Base-by-base conservation (phyloP, 495 filamentous ascomycete genomes). In the Xylaria venustula region DNA sequence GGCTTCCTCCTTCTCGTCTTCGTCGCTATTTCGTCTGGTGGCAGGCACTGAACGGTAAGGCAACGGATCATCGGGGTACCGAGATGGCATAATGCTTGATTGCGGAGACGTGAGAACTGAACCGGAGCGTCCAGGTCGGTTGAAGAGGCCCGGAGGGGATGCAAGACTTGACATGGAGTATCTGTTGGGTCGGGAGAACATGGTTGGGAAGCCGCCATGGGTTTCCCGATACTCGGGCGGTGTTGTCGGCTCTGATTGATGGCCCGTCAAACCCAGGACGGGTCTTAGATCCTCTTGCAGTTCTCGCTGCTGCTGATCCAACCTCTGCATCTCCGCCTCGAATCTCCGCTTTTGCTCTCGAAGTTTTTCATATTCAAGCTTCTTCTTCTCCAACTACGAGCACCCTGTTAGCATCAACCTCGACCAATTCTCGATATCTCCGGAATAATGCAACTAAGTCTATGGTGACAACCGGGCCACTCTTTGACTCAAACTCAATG, bases 171-270 rank as follows among this genome's bases (percentile, higher is more conserved):
- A 90, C 22, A 85, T 88, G 17, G 91, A 94, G 76, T 92, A 93
- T 52, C 91, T 85, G 65, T 90, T 90, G 20, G 89, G 89, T 19
- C 90, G 85, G 37, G 89, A 86, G 60, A 90, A 87, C 45, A 87
- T 81, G 64, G 85, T 83, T 49, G 91, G 84, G 66, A 94, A 87
- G 32, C 85, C 83, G 53, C 83, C 81, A 53, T 67, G 73, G 17
- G 79, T 74, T 64, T 96, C 91, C 62, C 85, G 88, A 41, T 92
- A 91, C 71, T 98, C 94, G 19, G 94, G 94, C n/a, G 94, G 94
- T 17, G 95, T 98, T 12, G 94, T 96, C 8, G 93, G 93, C 75
- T 98, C 93, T 53, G 92, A 93, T 72, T 91, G 87, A 58, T 91
- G 88, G 36, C 90, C 90, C 60, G 83, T 75, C 34, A 68, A 67